A percentile compares a stretch with the other conserved stretches of the same genome.
These are phyloP conservation scores for Gryganskiella cystojenkinii DNA, from an alignment of 192 early-diverging fungal species.

Conservation along the genomic window DNA sequence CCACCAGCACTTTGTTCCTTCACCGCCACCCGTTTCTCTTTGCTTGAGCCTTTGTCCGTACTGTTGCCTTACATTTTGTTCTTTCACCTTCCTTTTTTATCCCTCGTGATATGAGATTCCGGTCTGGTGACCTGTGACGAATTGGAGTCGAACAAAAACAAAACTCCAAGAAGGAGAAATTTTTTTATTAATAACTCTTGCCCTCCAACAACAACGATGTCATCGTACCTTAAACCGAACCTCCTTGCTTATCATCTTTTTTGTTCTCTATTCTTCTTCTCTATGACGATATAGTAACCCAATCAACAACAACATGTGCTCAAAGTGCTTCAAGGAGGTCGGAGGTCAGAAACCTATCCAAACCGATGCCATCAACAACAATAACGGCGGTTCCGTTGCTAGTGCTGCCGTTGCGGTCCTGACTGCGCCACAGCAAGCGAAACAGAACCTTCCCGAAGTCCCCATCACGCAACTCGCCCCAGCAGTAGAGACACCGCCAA, in stretches of 20 bases:
- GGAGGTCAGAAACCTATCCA: conserved; percentile 11
- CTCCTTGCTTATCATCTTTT: background rate
- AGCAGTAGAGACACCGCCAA: conserved; percentile 12
- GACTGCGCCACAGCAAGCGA: conserved; percentile 10
- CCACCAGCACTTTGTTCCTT: too few relatives aligned
- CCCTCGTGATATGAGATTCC: too few relatives aligned
- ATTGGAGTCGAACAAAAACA: too few relatives aligned
- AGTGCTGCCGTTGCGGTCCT: conserved; percentile 6
- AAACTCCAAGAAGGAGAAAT: too few relatives aligned
- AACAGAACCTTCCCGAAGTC: conserved; percentile 16
- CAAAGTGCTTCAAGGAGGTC: conserved; percentile 79
- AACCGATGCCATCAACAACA: conserved; percentile 34
- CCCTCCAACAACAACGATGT: background rate
- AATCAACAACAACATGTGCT: conserved; percentile 81
- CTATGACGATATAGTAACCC: conserved; percentile 68
- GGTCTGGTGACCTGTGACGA: too few relatives aligned
- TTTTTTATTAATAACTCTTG: conserved; percentile 4
- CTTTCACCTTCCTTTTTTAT: too few relatives aligned
- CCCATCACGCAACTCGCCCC: conserved; percentile 36
- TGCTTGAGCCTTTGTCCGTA: too few relatives aligned
- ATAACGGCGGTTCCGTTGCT: conserved; percentile 9
- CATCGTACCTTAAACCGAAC: conserved; percentile 6
- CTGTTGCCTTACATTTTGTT: too few relatives aligned
- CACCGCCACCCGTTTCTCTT: too few relatives aligned
- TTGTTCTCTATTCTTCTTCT: background rate